phyloP scores from a whole-genome alignment of 2,329 filamentous ascomycete species.

The Venturia pyrina region DNA sequence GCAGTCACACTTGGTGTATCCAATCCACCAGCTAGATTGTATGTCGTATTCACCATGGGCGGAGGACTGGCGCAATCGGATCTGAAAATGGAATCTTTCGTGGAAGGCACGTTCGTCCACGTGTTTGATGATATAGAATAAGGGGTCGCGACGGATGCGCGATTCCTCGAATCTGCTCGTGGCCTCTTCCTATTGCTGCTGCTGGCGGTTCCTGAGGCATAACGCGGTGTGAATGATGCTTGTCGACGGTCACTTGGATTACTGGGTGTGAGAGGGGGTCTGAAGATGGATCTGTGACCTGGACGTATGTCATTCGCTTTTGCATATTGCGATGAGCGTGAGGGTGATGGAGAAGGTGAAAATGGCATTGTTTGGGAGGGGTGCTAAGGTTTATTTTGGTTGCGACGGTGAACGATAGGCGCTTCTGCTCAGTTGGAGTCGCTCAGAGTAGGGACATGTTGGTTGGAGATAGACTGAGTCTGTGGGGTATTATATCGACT shows the following conservation, averaged over 20 bases:
- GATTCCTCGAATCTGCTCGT: background rate
- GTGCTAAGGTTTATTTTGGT: background rate
- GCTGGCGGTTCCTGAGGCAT: slow-evolving; percentile 6
- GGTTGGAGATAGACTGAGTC: background rate
- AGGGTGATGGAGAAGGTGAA: background rate
- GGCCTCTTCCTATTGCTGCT: slow-evolving; percentile 7
- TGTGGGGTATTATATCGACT: background rate
- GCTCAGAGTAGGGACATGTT: background rate
- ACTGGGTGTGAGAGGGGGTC: slow-evolving; percentile 4
- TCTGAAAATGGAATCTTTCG: background rate
- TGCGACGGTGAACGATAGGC: background rate
- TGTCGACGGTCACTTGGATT: background rate
- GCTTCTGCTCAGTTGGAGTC: background rate
- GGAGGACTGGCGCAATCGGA: slow-evolving; percentile 12
- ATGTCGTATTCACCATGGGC: slow-evolving; percentile 14
- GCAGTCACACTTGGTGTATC: slow-evolving; percentile 12
- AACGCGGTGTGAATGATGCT: slow-evolving; percentile 2
- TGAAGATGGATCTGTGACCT: background rate
- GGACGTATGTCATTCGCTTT: background rate
- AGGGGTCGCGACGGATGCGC: slow-evolving; percentile 3
- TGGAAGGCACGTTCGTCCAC: slow-evolving; percentile 4
- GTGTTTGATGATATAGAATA: slow-evolving; percentile 4
- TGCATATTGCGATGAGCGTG: background rate
- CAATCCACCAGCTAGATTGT: slow-evolving; percentile 13
- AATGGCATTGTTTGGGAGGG: slow-evolving; percentile 1